Evolutionary conservation across 495 filamentous ascomycete genomes (phyloP), one percentile per base, ranked within the genome.

Genomic region (Penicillium pancosmium): DNA sequence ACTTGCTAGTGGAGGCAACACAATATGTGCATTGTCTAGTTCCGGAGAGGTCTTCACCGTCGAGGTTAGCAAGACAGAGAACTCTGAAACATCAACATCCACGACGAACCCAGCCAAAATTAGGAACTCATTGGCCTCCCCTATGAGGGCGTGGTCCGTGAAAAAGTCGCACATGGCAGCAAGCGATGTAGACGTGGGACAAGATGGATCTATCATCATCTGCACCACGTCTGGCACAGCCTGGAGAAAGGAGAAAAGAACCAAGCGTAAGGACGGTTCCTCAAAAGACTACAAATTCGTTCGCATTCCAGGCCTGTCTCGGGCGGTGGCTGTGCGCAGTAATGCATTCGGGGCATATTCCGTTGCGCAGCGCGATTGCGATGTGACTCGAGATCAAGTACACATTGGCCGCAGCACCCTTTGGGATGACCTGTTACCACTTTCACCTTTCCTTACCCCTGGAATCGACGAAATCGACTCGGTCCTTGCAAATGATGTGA

Each of bases 181-280:
- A 9, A 83, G 81, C 59, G 95, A 96, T 62, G 89, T 96, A 16
- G 90, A 86, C 59, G 87, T 98, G 5, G 91, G 92, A 13, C 91
- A 95, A 69, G 90, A 97, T 77, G 95, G 92, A 7, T 96, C 92
- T 3, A 91, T 98, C 58, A 96, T 98, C 57, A 85, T 98, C 56
- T 93, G 91, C 63, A 98, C 94, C 2, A 81, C 91, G 56, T 92
- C 91, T 36, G 94, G 94, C 6, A 93, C 90, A 46, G 93, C 97
- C 1, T 98, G 93, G 93, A 86, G 83, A 55, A 86, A 93, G 48
- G 82, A 91, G 55, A 92, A 90, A 64, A 83, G 95, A 62, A 79
- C 82, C 9, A 93, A 92, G 59, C 83, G 85, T 58, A 96, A 96
- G 65, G 86, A 91, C 65, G 80, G 87, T 1, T 84, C 78, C 52